Evolutionary conservation across 2,329 filamentous ascomycete species (phyloP).

Genomic region (Phialophora chinensis): DNA sequence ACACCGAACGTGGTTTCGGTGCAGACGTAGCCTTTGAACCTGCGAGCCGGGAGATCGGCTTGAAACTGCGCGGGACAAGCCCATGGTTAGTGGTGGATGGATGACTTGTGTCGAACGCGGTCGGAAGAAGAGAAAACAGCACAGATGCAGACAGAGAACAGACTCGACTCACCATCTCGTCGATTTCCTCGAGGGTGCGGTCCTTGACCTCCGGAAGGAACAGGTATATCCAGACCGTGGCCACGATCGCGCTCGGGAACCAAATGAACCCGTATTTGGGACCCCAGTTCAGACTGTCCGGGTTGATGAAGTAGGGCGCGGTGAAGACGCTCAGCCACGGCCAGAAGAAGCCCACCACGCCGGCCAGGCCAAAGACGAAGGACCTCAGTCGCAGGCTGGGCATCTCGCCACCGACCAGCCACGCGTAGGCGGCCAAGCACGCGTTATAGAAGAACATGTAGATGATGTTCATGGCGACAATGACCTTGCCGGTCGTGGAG

Average conservation of each 20-base stretch:
- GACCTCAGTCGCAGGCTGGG: slow-evolving; percentile 62
- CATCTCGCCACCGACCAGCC: slow-evolving; percentile 62
- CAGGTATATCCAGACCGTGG: slow-evolving; percentile 33
- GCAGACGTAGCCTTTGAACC: slow-evolving; percentile 41
- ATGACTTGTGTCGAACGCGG: neutral
- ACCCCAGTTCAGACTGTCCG: slow-evolving; percentile 58
- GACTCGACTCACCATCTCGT: slow-evolving; percentile 36
- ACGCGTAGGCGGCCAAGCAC: slow-evolving; percentile 59
- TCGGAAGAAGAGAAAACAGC: neutral
- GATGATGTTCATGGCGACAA: slow-evolving; percentile 46
- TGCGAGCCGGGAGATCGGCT: slow-evolving; percentile 36
- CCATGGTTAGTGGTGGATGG: neutral
- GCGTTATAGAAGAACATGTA: slow-evolving; percentile 47
- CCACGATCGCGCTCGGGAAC: slow-evolving; percentile 18
- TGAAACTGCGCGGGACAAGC: slow-evolving; percentile 25
- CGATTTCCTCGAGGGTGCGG: slow-evolving; percentile 43
- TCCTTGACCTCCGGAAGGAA: slow-evolving; percentile 43
- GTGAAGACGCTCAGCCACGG: slow-evolving; percentile 65
- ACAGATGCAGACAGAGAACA: neutral
- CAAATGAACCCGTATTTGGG: slow-evolving; percentile 34
- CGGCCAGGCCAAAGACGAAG: slow-evolving; percentile 62
- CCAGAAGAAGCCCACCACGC: slow-evolving; percentile 60
- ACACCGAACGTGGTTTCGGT: neutral
- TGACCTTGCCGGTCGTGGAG: slow-evolving; percentile 47
- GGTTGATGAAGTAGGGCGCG: slow-evolving; percentile 66